Conservation (phyloP, 2,329 filamentous ascomycete genomes). For the Didymella pomorum region DNA sequence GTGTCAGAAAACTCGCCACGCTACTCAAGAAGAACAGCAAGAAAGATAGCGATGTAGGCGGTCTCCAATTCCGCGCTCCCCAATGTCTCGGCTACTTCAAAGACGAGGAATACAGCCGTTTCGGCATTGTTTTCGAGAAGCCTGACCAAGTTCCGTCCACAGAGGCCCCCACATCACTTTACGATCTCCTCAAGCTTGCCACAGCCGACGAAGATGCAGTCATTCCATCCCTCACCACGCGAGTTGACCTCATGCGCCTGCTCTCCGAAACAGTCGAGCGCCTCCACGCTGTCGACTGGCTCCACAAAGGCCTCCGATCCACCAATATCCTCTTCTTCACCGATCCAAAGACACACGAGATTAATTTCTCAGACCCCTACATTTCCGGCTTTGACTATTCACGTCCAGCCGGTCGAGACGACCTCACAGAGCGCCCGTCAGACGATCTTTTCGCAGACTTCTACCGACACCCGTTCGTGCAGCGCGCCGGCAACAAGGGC, state of each 20-base stretch:
- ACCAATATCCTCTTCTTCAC: slow-evolving; percentile 63
- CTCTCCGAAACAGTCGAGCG: slow-evolving; percentile 63
- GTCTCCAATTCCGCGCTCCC: slow-evolving; percentile 46
- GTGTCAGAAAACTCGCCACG: slow-evolving; percentile 44
- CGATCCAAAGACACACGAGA: slow-evolving; percentile 19
- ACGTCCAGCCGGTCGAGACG: slow-evolving; percentile 59
- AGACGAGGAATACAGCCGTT: slow-evolving; percentile 50
- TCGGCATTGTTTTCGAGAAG: slow-evolving; percentile 64
- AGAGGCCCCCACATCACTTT: too few relatives aligned
- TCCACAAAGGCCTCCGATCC: slow-evolving; percentile 66
- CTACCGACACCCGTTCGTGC: slow-evolving; percentile 60
- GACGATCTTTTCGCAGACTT: slow-evolving; percentile 58
- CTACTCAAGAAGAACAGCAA: slow-evolving; percentile 31
- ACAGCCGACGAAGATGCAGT: neutral
- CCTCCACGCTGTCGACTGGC: slow-evolving; percentile 64
- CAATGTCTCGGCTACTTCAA: slow-evolving; percentile 49
- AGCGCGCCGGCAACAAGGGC: slow-evolving; percentile 45
- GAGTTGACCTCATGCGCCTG: slow-evolving; percentile 61
- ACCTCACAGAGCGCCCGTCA: slow-evolving; percentile 60
- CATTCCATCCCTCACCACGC: slow-evolving; percentile 60
- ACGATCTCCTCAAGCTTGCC: too few relatives aligned
- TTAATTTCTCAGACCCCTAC: slow-evolving; percentile 55
- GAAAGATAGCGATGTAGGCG: neutral
- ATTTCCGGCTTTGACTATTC: slow-evolving; percentile 65
- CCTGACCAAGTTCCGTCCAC: too few relatives aligned